Evolutionary conservation across 768 basidiomycete genomes (phyloP).

Genomic region (Myochromella boudieri): DNA sequence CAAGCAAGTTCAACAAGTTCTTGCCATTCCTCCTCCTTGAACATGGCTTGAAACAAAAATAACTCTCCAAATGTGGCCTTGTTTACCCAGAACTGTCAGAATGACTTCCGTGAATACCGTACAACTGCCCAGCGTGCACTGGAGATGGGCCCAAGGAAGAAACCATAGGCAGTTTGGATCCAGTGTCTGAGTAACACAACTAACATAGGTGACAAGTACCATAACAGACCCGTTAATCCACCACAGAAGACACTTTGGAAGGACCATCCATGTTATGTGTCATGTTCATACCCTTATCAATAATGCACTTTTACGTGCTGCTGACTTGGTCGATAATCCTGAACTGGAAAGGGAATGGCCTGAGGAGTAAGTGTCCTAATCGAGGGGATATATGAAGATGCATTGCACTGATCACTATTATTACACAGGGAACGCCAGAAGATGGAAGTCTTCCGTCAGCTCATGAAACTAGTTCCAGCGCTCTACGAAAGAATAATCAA

Average conservation of each 20-base stretch:
- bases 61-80: too few relatives aligned
- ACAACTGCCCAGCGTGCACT: too few relatives aligned
- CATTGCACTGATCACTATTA: too few relatives aligned
- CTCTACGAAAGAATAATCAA: conserved; percentile 9
- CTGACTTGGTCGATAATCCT: conserved; percentile 4
- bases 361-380: conserved; percentile 1
- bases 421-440: conserved; percentile 4
- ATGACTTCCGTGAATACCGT: too few relatives aligned
- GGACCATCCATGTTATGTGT: conserved; percentile 11
- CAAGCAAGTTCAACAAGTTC: too few relatives aligned
- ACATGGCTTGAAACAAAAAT: too few relatives aligned
- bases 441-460: conserved; percentile 9
- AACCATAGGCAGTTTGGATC: not conserved
- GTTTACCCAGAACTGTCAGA: too few relatives aligned
- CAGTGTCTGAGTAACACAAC: not conserved
- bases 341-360: conserved; percentile 3
- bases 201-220: too few relatives aligned
- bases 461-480: conserved; percentile 2
- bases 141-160: conserved; percentile 2
- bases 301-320: conserved; percentile 15
- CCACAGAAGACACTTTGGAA: conserved; percentile 22
- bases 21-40: too few relatives aligned
- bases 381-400: not conserved
- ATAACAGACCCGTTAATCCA: conserved; percentile 18
- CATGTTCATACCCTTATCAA: conserved; percentile 17